These are phyloP conservation scores for Cryptococcus wingfieldii DNA, from an alignment of 1,284 basidiomycete genomes.

Conservation along the genomic window DNA sequence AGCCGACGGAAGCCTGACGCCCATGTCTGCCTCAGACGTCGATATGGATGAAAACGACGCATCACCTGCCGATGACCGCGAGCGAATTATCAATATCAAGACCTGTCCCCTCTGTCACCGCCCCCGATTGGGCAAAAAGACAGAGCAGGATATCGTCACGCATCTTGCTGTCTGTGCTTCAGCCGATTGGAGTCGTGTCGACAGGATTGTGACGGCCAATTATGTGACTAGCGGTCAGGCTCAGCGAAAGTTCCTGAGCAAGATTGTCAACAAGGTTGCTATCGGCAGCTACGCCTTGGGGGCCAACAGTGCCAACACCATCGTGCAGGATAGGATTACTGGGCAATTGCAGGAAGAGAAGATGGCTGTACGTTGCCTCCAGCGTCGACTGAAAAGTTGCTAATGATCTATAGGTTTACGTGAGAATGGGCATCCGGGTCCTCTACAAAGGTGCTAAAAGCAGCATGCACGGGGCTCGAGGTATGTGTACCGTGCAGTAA, in stretches of 20 bases:
- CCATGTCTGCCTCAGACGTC: constrained; percentile 18
- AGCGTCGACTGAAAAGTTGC: not conserved
- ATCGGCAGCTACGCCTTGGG: constrained; percentile 83
- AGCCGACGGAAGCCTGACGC: constrained; percentile 10
- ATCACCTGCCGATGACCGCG: constrained; percentile 56
- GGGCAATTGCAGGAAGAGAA: constrained; percentile 96
- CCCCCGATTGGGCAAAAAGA: constrained; percentile 74
- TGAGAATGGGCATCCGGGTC: constrained; percentile 83
- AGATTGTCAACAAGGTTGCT: constrained; percentile 77
- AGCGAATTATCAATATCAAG: constrained; percentile 91
- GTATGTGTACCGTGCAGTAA: constrained; percentile 46
- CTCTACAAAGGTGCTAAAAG: constrained; percentile 89
- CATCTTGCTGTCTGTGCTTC: constrained; percentile 91
- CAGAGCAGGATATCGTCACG: constrained; percentile 88
- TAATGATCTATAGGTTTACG: constrained; percentile 70
- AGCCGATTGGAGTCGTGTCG: constrained; percentile 83
- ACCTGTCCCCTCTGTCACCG: constrained; percentile 91
- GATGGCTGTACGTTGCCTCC: constrained; percentile 54
- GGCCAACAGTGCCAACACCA: constrained; percentile 82
- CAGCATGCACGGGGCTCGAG: constrained; percentile 84
- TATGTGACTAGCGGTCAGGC: constrained; percentile 95
- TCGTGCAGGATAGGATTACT: constrained; percentile 84
- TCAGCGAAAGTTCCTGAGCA: constrained; percentile 94
- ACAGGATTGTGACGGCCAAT: constrained; percentile 85
- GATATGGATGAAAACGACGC: constrained; percentile 50